Conservation (phyloP, 306 rosid species). For the Ormosia emarginata region DNA sequence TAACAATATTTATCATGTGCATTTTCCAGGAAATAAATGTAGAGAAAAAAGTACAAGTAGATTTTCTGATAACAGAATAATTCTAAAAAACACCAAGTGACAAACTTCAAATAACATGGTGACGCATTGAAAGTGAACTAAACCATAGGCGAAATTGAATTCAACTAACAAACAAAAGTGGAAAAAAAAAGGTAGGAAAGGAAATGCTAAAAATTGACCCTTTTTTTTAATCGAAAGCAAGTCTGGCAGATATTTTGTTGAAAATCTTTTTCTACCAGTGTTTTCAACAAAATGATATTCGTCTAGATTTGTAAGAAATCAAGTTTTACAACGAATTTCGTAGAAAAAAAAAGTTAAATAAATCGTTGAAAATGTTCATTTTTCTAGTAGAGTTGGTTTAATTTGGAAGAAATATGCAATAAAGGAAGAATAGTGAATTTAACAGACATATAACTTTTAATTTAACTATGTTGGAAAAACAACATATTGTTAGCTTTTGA, state of each 20-base stretch:
- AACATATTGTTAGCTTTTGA: no score
- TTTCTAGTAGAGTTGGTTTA: background rate
- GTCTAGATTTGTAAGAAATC: background rate
- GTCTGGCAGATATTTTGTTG: no score
- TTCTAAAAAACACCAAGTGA: background rate
- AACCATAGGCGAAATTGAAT: background rate
- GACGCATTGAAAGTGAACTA: background rate
- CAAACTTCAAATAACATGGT: background rate
- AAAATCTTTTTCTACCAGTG: background rate
- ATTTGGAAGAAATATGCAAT: background rate
- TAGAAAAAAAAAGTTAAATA: no score
- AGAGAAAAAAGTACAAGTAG: background rate
- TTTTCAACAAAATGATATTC: background rate
- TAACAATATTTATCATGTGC: background rate
- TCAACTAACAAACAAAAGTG: background rate
- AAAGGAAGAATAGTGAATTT: no score
- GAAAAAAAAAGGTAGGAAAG: background rate
- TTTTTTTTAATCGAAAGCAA: no score
- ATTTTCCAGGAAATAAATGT: background rate
- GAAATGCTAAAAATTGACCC: background rate
- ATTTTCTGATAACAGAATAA: background rate
- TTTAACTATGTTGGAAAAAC: no score
- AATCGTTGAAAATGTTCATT: background rate
- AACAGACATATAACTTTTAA: no score
- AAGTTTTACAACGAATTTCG: background rate